phyloP scores from a whole-genome alignment of 805 yeast genomes.

The Starmerella sirachaensis region DNA sequence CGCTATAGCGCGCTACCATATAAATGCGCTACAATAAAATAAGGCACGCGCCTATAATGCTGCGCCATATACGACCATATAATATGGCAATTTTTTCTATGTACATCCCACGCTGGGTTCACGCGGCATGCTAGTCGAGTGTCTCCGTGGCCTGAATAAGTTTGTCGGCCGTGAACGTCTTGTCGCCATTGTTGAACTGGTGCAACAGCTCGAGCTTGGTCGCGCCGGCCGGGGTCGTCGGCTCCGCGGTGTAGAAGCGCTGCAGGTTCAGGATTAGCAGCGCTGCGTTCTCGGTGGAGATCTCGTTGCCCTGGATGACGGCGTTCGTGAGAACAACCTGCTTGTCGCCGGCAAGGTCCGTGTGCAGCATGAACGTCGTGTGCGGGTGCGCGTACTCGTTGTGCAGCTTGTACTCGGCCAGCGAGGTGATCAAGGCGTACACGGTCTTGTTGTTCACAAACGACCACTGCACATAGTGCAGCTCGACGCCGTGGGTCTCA shows the following conservation, averaged over 20 bases:
- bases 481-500: constrained; percentile 42
- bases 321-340: constrained; percentile 77
- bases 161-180: constrained; percentile 51
- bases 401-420: constrained; percentile 84
- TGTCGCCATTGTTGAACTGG: constrained; percentile 59
- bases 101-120: no score
- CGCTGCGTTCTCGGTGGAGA: constrained; percentile 67
- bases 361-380: constrained; percentile 78
- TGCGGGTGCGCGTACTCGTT: constrained; percentile 91
- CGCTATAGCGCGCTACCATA: no score
- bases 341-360: constrained; percentile 50
- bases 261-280: constrained; percentile 35
- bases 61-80: no score
- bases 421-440: constrained; percentile 81
- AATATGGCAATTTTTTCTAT: no score
- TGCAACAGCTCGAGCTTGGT: constrained; percentile 47
- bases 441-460: constrained; percentile 73
- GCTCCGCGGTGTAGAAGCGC: constrained; percentile 45
- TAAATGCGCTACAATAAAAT: no score
- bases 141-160: constrained; percentile 66
- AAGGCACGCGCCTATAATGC: no score
- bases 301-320: constrained; percentile 48
- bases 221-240: constrained; percentile 28
- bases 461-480: constrained; percentile 90
- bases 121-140: no score